These are phyloP conservation scores for Periconia macrospinosa DNA, from an alignment of 2,329 filamentous ascomycete genomes.

Conservation along the genomic window DNA sequence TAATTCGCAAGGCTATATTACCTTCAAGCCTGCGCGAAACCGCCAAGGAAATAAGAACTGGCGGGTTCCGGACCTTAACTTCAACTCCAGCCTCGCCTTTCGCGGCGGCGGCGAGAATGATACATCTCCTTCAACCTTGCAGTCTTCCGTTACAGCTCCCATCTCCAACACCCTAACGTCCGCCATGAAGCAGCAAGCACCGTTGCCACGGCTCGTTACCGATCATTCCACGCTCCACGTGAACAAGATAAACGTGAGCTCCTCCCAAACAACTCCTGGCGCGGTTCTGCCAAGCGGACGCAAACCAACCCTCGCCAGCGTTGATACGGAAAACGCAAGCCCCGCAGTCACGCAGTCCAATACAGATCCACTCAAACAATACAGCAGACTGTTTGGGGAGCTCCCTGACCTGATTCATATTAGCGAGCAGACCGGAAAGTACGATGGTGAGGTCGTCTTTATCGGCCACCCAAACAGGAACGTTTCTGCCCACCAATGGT, in stretches of 20 bases:
- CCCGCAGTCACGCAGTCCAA: constrained; percentile 3
- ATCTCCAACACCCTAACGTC: background rate
- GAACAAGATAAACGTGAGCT: background rate
- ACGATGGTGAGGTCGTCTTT: constrained; percentile 49
- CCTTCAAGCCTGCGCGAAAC: constrained; percentile 22
- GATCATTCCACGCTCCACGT: background rate
- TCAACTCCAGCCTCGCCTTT: background rate
- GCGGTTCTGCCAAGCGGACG: background rate
- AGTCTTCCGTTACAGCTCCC: background rate
- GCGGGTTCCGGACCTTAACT: constrained; percentile 23
- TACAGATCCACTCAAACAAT: constrained; percentile 20
- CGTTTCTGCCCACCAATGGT: constrained; percentile 53
- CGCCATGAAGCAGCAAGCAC: background rate
- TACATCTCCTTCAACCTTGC: constrained; percentile 1
- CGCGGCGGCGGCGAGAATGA: constrained; percentile 2
- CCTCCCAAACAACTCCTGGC: background rate
- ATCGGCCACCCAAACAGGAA: constrained; percentile 52
- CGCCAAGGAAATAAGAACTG: constrained; percentile 22
- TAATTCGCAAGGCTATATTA: constrained; percentile 22
- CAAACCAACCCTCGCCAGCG: background rate
- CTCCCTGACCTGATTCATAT: constrained; percentile 48
- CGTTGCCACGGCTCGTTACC: background rate
- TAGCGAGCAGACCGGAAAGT: constrained; percentile 26
- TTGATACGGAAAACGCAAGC: constrained; percentile 6
- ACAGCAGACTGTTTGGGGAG: constrained; percentile 43